phyloP scores from a whole-genome alignment of 805 yeast species.

The Yamadazyma scolyti region DNA sequence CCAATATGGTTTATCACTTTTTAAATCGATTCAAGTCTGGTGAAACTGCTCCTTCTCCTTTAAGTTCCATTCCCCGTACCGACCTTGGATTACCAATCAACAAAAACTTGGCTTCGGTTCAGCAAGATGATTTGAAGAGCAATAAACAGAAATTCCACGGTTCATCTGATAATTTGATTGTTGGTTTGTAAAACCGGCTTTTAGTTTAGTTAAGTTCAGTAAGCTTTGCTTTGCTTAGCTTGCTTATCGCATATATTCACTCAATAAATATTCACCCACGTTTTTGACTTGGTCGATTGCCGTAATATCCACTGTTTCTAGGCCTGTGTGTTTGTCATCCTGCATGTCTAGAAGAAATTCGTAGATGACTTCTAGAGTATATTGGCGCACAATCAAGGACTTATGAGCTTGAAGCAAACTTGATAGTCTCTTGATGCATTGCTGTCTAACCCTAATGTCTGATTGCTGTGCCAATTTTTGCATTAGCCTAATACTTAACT shows the following conservation, averaged over 20 bases:
- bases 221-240: too few relatives aligned
- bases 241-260: too few relatives aligned
- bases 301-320: constrained; percentile 3
- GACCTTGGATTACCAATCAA: constrained; percentile 5
- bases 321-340: background rate
- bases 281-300: background rate
- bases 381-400: constrained; percentile 1
- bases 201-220: background rate
- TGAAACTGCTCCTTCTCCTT: background rate
- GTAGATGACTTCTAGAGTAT: constrained; percentile 4
- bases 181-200: constrained; percentile 12
- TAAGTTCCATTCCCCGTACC: background rate
- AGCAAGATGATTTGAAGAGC: constrained; percentile 7
- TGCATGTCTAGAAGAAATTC: constrained; percentile 6
- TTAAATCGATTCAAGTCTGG: too few relatives aligned
- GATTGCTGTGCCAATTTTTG: constrained; percentile 27
- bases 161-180: constrained; percentile 20
- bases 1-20: too few relatives aligned
- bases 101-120: constrained; percentile 9
- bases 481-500: constrained; percentile 41
- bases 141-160: constrained; percentile 9
- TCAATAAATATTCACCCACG: constrained; percentile 2
- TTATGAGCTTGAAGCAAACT: constrained; percentile 5
- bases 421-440: constrained; percentile 5
- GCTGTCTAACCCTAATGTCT: background rate